Evolutionary conservation across 495 filamentous ascomycete genomes (phyloP).

Genomic region (Cudoniella acicularis): DNA sequence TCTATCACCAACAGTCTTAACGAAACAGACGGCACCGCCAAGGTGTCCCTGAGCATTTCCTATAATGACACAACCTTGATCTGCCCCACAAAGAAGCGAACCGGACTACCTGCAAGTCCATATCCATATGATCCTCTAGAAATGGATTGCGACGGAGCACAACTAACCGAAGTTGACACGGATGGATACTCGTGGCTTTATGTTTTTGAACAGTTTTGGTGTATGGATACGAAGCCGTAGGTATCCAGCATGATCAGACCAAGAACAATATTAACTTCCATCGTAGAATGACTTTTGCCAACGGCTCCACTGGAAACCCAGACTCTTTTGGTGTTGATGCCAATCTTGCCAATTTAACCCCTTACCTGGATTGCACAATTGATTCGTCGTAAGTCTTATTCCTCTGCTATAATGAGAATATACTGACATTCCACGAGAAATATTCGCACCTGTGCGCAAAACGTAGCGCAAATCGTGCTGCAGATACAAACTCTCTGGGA

Average conservation of each 20-base stretch:
- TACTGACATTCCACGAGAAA: background rate
- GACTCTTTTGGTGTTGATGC: background rate
- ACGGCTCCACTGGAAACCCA: background rate
- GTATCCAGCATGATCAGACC: background rate
- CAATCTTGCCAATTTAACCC: background rate
- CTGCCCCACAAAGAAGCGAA: background rate
- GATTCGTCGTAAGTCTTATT: background rate
- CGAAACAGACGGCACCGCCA: background rate
- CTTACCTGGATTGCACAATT: background rate
- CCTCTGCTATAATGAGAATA: background rate
- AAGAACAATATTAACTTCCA: background rate
- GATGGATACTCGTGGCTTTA: background rate
- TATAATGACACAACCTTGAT: background rate
- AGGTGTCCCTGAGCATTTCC: background rate
- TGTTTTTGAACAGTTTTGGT: background rate
- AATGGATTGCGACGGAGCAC: background rate
- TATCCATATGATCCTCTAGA: background rate
- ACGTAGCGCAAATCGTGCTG: background rate
- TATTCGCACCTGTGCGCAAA: background rate
- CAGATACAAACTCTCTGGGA: background rate
- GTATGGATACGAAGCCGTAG: background rate
- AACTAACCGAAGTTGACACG: background rate
- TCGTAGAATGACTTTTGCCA: background rate
- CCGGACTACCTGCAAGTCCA: background rate
- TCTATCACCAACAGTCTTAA: background rate